A percentile compares a stretch with the other conserved stretches of the same genome.
Evolutionary conservation across 306 rosid species (phyloP).

Genomic region (Cicer yamashitae): DNA sequence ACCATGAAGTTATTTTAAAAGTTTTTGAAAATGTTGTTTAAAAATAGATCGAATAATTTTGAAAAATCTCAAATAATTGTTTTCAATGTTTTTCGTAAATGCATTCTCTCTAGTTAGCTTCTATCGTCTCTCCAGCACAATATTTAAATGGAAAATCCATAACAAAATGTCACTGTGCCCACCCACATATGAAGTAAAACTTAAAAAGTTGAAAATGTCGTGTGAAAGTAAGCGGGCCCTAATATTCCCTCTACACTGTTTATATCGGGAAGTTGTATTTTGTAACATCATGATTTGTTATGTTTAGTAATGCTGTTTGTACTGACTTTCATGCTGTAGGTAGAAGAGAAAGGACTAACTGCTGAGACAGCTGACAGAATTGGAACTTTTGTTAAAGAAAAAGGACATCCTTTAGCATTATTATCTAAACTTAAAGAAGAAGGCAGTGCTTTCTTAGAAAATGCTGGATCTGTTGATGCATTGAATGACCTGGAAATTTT

Average conservation of each 20-base stretch:
- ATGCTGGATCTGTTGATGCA: slow-evolving; percentile 66
- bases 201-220: too few species aligned
- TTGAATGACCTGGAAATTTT: slow-evolving; percentile 81
- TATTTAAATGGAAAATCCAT: too few species aligned
- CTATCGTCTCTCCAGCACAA: too few species aligned
- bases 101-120: too few species aligned
- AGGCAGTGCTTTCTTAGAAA: slow-evolving; percentile 67
- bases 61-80: too few species aligned
- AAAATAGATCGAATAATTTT: too few species aligned
- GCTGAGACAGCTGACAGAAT: slow-evolving; percentile 81
- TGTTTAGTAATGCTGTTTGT: slow-evolving; percentile 36
- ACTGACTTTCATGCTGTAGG: slow-evolving; percentile 57
- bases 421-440: slow-evolving; percentile 73
- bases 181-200: too few species aligned
- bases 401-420: slow-evolving; percentile 79
- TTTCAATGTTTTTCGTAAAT: too few species aligned
- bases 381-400: slow-evolving; percentile 76
- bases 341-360: slow-evolving; percentile 85
- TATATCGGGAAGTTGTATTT: slow-evolving; percentile 4
- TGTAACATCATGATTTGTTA: slow-evolving; percentile 5
- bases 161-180: too few species aligned
- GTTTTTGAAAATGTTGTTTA: too few species aligned
- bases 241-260: not conserved
- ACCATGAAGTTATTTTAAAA: too few species aligned
- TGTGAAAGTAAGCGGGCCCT: too few species aligned